Evolutionary conservation across 2,329 filamentous ascomycete species (phyloP), one percentile per base, ranked within the genome.

Genomic region (Ascochyta viciae-villosae): DNA sequence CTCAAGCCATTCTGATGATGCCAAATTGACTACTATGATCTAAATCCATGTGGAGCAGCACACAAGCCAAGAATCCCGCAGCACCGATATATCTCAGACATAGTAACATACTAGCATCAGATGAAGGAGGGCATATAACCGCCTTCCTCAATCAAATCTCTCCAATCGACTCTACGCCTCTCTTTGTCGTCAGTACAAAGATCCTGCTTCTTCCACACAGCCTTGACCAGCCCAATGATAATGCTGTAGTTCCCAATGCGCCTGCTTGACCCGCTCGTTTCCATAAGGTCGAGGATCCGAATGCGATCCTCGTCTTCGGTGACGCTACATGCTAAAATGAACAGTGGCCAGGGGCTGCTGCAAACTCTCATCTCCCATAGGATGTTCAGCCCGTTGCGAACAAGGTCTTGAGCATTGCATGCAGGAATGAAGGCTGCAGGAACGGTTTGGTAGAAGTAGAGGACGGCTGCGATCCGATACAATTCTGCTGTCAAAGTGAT

Each of bases 291-390:
- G 10, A 82, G 65, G 8, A 81, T 71, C 35, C 61, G 57, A 27
- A 81, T 75, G 22, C 79, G 70, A 49, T 81, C 76, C 22, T 74
- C 69, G 42, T 82, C 80, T 15, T 68, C 72, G 27, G 73, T 70
- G 8, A 75, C 75, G 62, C 80, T 79, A 59, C 79, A 82, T 0
- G 78, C 80, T 13, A 81, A 63, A 27, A 82, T 74, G 46, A 82
- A 82, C 4, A 82, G 63, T 6, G 80, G 80, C 80, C 80, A 82
- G 3, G 80, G 80, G 58, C 78, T 81, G 8, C 79, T 82, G 56
- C 77, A 81, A 27, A 79, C 71, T 7, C 76, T 68, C 13, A 82
- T 68, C 19, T 62, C 68, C 24, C 65, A 66, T 4, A 82, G 60
- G 5, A 77, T 63, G 0, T 61, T 55, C 40, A 82, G 75, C 0